These are phyloP conservation scores for Gaeumannomyces tritici DNA, from an alignment of 2,329 filamentous ascomycete genomes.

Conservation along the genomic window DNA sequence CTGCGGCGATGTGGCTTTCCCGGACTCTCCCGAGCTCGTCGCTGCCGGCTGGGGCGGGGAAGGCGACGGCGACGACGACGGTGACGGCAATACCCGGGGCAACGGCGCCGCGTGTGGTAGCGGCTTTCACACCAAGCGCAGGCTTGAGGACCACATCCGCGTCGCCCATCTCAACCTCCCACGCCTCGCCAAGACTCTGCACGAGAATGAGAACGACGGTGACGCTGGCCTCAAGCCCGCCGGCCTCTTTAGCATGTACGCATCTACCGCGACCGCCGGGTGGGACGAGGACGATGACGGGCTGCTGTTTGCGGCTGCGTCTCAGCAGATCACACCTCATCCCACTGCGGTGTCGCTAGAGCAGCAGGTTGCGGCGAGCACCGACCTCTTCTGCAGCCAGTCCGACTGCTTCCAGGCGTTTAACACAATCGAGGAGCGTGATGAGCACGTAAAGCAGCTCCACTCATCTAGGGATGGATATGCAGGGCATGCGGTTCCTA, in stretches of 20 bases:
- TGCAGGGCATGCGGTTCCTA: neutral
- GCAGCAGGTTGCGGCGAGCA: neutral
- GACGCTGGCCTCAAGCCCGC: conserved; percentile 15
- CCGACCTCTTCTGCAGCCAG: neutral
- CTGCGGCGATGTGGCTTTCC: conserved; percentile 58
- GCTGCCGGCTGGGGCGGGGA: conserved; percentile 40
- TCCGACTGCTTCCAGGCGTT: neutral
- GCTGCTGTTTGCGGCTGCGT: neutral
- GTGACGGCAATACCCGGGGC: conserved; percentile 24
- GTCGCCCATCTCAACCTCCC: conserved; percentile 64
- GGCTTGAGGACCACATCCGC: conserved; percentile 75
- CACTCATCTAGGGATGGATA: neutral
- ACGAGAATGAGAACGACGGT: conserved; percentile 5
- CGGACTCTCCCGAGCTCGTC: conserved; percentile 46
- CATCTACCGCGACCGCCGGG: neutral
- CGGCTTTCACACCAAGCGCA: conserved; percentile 66
- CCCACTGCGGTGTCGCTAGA: no score
- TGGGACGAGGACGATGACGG: neutral
- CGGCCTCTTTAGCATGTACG: conserved; percentile 3
- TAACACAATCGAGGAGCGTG: neutral
- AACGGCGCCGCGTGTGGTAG: conserved; percentile 49
- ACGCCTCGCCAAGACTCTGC: conserved; percentile 23
- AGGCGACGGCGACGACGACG: conserved; percentile 25
- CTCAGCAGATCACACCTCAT: no score
- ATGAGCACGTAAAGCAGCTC: neutral